A percentile compares a stretch with the other conserved stretches of the same genome.
These are phyloP conservation scores for Aspergillus hortae DNA, from an alignment of 2,329 filamentous ascomycete species.

Conservation along the genomic window DNA sequence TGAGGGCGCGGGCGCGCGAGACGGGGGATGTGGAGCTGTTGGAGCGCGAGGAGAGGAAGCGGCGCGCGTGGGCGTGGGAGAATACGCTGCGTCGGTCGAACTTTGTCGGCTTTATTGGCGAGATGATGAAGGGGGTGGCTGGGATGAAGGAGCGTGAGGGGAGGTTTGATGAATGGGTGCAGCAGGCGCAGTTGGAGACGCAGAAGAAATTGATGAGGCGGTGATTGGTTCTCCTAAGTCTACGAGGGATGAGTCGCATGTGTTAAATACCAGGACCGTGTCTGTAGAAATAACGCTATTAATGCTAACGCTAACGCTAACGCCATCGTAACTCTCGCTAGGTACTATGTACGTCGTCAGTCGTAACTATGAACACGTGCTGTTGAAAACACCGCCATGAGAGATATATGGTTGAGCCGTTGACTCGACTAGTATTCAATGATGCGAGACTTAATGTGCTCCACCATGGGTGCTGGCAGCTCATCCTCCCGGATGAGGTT, in stretches of 20 bases:
- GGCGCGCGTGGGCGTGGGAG: slow-evolving; percentile 87
- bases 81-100: slow-evolving; percentile 90
- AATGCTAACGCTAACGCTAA: slow-evolving; percentile 2
- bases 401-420: neutral
- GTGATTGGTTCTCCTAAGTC: neutral
- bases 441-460: slow-evolving; percentile 59
- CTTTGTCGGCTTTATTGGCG: slow-evolving; percentile 92
- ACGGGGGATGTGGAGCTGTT: slow-evolving; percentile 78
- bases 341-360: slow-evolving; percentile 13
- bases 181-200: slow-evolving; percentile 56
- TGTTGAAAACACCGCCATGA: neutral
- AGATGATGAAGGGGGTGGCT: slow-evolving; percentile 85
- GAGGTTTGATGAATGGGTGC: slow-evolving; percentile 76
- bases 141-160: slow-evolving; percentile 64
- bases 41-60: slow-evolving; percentile 76
- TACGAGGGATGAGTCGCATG: neutral
- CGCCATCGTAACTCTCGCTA: slow-evolving; percentile 1
- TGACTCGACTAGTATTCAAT: slow-evolving; percentile 55
- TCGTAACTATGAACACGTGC: slow-evolving; percentile 2
- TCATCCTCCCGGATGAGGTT: slow-evolving; percentile 74
- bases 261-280: neutral
- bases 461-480: slow-evolving; percentile 64
- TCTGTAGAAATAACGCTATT: neutral
- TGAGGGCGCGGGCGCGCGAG: slow-evolving; percentile 71
- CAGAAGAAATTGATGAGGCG: slow-evolving; percentile 37